These are phyloP conservation scores for Cystobasidium sp. DNA, from an alignment of 1,284 basidiomycete genomes.

Conservation along the genomic window DNA sequence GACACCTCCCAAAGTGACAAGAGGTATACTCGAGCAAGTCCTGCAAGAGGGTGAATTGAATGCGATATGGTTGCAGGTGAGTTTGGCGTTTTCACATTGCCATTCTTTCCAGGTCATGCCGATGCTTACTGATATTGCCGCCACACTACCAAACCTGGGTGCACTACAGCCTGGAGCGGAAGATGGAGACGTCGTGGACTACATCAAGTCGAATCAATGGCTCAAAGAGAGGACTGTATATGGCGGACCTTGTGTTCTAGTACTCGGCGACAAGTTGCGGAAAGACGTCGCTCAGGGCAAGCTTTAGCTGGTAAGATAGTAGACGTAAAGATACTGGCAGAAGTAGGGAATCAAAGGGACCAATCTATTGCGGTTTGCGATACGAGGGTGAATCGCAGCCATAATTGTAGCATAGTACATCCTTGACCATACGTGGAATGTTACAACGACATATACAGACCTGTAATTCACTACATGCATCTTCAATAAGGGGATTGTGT, in stretches of 20 bases:
- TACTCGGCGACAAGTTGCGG: slow-evolving; percentile 34
- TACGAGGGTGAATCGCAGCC: too few relatives aligned
- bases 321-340: neutral
- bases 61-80: slow-evolving; percentile 38
- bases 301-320: slow-evolving; percentile 1
- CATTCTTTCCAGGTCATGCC: neutral
- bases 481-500: too few relatives aligned
- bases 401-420: too few relatives aligned
- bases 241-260: slow-evolving; percentile 41
- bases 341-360: neutral
- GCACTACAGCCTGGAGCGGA: slow-evolving; percentile 38
- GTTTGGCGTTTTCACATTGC: neutral
- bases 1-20: slow-evolving; percentile 43
- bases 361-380: neutral
- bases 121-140: neutral
- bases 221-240: slow-evolving; percentile 38
- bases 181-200: slow-evolving; percentile 27
- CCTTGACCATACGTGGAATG: too few relatives aligned
- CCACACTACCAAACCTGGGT: neutral
- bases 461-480: too few relatives aligned
- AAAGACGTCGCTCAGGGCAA: slow-evolving; percentile 29
- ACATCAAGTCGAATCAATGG: slow-evolving; percentile 24
- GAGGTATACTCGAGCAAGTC: slow-evolving; percentile 35
- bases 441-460: too few relatives aligned
- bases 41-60: slow-evolving; percentile 14